These are phyloP conservation scores for Colletotrichum liaoningense DNA, from an alignment of 2,329 filamentous ascomycete genomes.

Conservation along the genomic window DNA sequence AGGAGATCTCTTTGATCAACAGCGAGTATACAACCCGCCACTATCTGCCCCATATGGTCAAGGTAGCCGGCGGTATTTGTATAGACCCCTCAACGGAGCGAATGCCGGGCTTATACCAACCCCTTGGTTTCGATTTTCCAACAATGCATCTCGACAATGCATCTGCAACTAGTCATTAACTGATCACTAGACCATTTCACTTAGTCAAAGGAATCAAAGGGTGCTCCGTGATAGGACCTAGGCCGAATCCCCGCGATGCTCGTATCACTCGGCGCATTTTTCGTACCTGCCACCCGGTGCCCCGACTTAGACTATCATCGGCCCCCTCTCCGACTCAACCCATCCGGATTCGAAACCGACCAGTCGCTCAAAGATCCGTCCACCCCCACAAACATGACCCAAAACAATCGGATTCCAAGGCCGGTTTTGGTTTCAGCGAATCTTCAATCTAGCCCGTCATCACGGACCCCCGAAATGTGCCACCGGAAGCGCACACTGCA, in stretches of 20 bases:
- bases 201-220: not conserved
- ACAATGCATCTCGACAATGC: not conserved
- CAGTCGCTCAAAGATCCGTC: not conserved
- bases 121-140: not conserved
- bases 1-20: not conserved
- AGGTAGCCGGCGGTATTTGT: not conserved
- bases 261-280: not conserved
- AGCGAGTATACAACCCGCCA: not conserved
- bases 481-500: not conserved
- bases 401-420: constrained; percentile 11
- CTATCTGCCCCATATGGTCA: not conserved
- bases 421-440: constrained; percentile 11
- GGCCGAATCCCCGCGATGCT: not conserved
- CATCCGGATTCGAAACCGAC: constrained; percentile 24
- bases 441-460: not conserved
- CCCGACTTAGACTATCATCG: not conserved
- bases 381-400: constrained; percentile 6
- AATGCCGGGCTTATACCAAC: not conserved
- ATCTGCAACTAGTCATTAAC: not conserved
- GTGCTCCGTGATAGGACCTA: not conserved
- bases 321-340: constrained; percentile 7
- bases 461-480: not conserved
- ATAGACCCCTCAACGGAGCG: not conserved
- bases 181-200: too few relatives aligned
- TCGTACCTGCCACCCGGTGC: too few relatives aligned